Evolutionary conservation across 768 basidiomycete species (phyloP), one percentile per base, ranked within the genome.

Genomic region (Royoungia palumana): DNA sequence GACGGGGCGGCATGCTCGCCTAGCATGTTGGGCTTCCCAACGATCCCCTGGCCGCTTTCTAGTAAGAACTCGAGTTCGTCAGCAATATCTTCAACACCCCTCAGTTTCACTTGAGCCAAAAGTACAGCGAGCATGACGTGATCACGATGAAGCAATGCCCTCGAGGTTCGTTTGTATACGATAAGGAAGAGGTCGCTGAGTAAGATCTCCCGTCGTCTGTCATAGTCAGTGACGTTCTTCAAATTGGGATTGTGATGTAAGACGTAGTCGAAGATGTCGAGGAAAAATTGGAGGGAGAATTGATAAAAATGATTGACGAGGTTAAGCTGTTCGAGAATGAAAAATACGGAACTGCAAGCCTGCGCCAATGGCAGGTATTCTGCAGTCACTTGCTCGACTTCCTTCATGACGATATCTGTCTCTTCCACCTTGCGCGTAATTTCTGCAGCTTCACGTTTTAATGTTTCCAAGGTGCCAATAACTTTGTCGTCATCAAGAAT

Each of bases 401-500:
- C 95, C 60, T 77, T 82, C 93, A 98, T 98, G 50, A 96, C 84
- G 22, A 89, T 70, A 55, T 97, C 96, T 0, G 96, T 97, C 67
- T 98, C 94, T 62, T 95, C 91, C 13, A 96, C 94, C 65, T 98
- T 99, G 55, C 78, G 81, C 0, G 93, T 94, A 53, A 98, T 90
- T 59, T 97, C 95, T 12, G 90, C 94, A 2, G 96, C 96, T 70
- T 99, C 96, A 27, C 85, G 79, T 70, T 99, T 98, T 62, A 99
- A 72, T 2, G 90, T 94, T 68, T 98, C 96, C 46, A 99, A 72
- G 4, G 95, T 98, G 50, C 89, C 82, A 54, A 99, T 97, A 57
- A 99, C 96, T 69, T 94, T 94, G 75, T 99, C 96, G 61, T 99
- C 94, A 54, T 99, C 96, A 27, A 99, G 79, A 58, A 99, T 97